Percentiles rank a stretch among this genome's conserved stretches.
Evolutionary conservation across 2,329 filamentous ascomycete species (phyloP).

Genomic region (Coniella vitis): DNA sequence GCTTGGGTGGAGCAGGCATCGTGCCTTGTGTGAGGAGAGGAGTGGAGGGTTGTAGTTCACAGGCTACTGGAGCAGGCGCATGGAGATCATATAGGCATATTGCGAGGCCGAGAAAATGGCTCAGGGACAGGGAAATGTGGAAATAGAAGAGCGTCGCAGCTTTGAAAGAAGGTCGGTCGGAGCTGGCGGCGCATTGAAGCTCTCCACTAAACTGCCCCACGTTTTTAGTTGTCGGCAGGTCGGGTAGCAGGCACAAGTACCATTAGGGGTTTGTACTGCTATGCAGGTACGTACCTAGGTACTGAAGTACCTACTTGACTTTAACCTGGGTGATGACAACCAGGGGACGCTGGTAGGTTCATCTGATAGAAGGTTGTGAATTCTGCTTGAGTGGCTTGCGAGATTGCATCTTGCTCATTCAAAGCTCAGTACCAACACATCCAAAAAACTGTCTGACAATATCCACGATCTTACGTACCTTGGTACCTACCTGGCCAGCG

Average conservation of each 20-base stretch:
- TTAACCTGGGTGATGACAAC: no score
- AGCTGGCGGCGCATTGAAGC: conserved; percentile 5
- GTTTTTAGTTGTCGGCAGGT: neutral
- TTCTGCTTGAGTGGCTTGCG: no score
- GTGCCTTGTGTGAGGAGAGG: conserved; percentile 7
- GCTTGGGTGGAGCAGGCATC: conserved; percentile 25
- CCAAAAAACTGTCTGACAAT: no score
- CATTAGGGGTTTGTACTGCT: no score
- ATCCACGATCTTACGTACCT: no score
- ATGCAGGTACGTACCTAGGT: no score
- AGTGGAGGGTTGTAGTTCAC: neutral
- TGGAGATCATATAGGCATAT: conserved; percentile 12
- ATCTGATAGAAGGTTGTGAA: no score
- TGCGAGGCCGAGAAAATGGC: conserved; percentile 9
- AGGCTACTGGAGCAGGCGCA: neutral
- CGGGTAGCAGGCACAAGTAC: neutral
- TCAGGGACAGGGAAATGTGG: conserved; percentile 5
- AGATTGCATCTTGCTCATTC: no score
- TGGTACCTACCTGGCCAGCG: no score
- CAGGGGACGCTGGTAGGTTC: no score
- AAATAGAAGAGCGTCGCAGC: conserved; percentile 1
- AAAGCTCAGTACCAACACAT: no score
- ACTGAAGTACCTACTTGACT: no score
- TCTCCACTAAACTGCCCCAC: conserved; percentile 9
- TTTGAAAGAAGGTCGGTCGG: neutral